Evolutionary conservation across 306 rosid genomes (phyloP).

Genomic region (Dalbergia cochinchinensis): DNA sequence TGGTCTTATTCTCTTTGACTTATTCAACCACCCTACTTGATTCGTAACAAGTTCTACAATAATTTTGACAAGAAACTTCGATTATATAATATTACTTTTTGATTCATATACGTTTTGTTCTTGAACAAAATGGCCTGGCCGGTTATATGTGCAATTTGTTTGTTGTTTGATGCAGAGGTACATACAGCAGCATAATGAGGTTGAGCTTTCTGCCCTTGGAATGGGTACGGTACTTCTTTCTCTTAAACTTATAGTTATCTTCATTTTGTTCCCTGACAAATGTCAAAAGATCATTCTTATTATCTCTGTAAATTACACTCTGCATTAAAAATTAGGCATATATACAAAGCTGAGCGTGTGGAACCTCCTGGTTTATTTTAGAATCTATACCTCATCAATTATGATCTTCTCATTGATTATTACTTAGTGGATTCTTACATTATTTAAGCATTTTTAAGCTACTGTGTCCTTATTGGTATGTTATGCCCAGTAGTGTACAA

Average conservation of each 20-base stretch:
- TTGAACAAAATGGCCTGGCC: not conserved
- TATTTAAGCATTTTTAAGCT: too few species aligned
- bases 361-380: not conserved
- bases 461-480: too few species aligned
- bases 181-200: slow-evolving; percentile 94
- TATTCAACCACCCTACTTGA: too few species aligned
- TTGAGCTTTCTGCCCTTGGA: slow-evolving; percentile 97
- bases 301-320: not conserved
- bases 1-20: too few species aligned
- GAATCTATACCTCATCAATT: not conserved
- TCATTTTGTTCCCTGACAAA: not conserved
- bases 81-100: too few species aligned
- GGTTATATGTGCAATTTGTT: not conserved
- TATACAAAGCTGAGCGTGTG: not conserved
- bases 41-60: too few species aligned
- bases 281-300: not conserved
- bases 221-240: slow-evolving; percentile 86
- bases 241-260: not conserved
- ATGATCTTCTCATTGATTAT: not conserved
- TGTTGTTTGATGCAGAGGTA: slow-evolving; percentile 76
- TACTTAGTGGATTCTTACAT: not conserved
- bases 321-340: too few species aligned
- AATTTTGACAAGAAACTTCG: too few species aligned
- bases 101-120: too few species aligned
- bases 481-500: too few species aligned